phyloP scores from a whole-genome alignment of 2,329 filamentous ascomycete species.

The Stachybotrys chlorohalonatus region DNA sequence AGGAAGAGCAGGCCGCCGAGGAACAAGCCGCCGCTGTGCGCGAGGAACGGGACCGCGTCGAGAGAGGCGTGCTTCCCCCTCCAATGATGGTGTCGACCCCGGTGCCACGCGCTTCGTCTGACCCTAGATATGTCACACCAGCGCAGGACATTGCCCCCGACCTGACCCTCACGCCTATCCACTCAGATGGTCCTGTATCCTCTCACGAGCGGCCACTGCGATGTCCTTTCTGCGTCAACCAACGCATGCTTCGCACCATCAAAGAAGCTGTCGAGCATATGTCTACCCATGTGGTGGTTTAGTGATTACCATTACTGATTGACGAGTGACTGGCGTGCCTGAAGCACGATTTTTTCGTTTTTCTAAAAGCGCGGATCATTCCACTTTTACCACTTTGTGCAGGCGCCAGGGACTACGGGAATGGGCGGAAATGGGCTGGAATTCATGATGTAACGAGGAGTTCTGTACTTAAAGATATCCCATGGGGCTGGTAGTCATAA shows the following conservation, averaged over 20 bases:
- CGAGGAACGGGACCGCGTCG: conserved; percentile 41
- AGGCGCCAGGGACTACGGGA: too few species aligned
- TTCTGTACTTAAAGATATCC: too few species aligned
- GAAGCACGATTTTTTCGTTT: too few species aligned
- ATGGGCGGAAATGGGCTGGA: too few species aligned
- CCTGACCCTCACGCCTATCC: conserved; percentile 46
- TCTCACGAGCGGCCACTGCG: conserved; percentile 40
- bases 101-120: conserved; percentile 15
- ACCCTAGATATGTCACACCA: conserved; percentile 23
- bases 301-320: conserved; percentile 2
- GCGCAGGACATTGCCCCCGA: conserved; percentile 27
- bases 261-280: conserved; percentile 55
- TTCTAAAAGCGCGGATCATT: too few species aligned
- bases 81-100: conserved; percentile 23
- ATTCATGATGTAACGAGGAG: too few species aligned
- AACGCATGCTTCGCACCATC: conserved; percentile 50
- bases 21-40: conserved; percentile 46
- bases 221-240: conserved; percentile 54
- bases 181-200: conserved; percentile 36
- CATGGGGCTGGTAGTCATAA: too few species aligned
- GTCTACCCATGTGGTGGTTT: conserved; percentile 52
- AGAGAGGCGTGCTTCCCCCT: conserved; percentile 22
- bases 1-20: conserved; percentile 50
- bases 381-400: too few species aligned
- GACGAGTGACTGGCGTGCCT: too few species aligned